A percentile compares a stretch with the other conserved stretches of the same genome.
phyloP scores from a whole-genome alignment of 495 filamentous ascomycete species.

The Chaetomidium leptoderma region DNA sequence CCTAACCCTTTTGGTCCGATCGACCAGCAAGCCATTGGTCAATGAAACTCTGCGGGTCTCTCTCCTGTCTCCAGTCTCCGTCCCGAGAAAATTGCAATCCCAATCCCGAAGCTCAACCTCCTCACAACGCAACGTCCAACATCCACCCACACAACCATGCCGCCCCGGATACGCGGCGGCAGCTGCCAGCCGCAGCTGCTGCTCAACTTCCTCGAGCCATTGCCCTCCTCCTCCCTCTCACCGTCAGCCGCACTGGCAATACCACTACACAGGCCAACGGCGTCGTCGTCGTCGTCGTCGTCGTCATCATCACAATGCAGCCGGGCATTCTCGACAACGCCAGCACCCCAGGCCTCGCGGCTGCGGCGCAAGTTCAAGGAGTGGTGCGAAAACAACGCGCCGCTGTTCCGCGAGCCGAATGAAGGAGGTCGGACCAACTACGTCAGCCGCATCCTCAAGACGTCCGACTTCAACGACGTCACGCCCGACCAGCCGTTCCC shows the following conservation, averaged over 20 bases:
- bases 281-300: constrained; percentile 7
- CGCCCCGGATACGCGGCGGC: constrained; percentile 31
- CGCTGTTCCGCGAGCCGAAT: constrained; percentile 2
- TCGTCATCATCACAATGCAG: constrained; percentile 8
- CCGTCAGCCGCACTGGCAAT: background rate
- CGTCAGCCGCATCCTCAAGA: background rate
- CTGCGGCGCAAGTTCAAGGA: constrained; percentile 20
- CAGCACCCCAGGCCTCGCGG: constrained; percentile 16
- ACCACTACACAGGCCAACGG: constrained; percentile 5
- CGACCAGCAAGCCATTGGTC: background rate
- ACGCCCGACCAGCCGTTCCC: constrained; percentile 59
- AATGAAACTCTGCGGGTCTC: background rate
- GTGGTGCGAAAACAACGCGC: constrained; percentile 15
- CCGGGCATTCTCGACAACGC: constrained; percentile 27
- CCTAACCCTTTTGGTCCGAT: background rate
- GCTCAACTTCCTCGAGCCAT: constrained; percentile 22
- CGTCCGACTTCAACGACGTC: background rate
- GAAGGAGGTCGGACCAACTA: constrained; percentile 21
- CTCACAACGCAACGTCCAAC: constrained; percentile 12
- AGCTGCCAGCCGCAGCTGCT: constrained; percentile 21
- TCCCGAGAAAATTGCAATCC: constrained; percentile 16
- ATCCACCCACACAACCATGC: constrained; percentile 24
- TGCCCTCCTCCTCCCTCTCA: background rate
- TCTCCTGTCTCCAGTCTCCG: background rate
- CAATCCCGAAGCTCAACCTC: constrained; percentile 8